Evolutionary conservation across 2,329 filamentous ascomycete species (phyloP).

Genomic region (Penicillium sp.): DNA sequence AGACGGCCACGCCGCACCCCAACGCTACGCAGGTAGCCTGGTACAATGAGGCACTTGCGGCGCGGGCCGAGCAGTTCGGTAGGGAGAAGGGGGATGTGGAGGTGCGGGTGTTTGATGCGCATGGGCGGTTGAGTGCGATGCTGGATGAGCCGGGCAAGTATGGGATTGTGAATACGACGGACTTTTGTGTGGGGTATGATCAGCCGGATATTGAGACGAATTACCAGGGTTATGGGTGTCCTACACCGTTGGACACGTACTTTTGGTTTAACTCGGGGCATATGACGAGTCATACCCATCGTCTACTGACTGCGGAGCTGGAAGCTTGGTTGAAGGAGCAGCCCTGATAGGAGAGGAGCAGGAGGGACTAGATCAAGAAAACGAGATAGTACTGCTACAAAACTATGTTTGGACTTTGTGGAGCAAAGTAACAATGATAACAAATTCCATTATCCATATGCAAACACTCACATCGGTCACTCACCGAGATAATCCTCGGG

Average conservation of each 20-base stretch:
- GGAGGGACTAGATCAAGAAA: not conserved
- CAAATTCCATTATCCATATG: constrained; percentile 14
- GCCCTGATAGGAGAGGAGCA: not conserved
- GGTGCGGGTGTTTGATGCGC: constrained; percentile 49
- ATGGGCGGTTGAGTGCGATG: constrained; percentile 44
- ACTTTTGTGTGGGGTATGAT: constrained; percentile 49
- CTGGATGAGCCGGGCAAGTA: constrained; percentile 45
- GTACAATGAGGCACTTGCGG: constrained; percentile 46
- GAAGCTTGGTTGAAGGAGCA: constrained; percentile 17
- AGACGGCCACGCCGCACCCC: constrained; percentile 38
- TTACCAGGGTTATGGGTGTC: constrained; percentile 50
- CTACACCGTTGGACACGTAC: constrained; percentile 44
- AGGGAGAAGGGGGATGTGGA: constrained; percentile 33
- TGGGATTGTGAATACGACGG: constrained; percentile 50
- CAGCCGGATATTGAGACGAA: constrained; percentile 48
- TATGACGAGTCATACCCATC: constrained; percentile 47
- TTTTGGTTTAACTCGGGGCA: constrained; percentile 55
- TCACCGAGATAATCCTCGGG: not conserved
- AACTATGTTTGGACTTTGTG: not conserved
- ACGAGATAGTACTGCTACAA: not conserved
- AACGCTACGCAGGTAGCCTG: constrained; percentile 50
- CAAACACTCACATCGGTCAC: not conserved
- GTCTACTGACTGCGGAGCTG: constrained; percentile 36
- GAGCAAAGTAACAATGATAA: not conserved
- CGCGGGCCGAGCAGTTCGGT: constrained; percentile 39